Base-by-base conservation (phyloP, 2,329 filamentous ascomycete genomes). In the Truncatella angustata region DNA sequence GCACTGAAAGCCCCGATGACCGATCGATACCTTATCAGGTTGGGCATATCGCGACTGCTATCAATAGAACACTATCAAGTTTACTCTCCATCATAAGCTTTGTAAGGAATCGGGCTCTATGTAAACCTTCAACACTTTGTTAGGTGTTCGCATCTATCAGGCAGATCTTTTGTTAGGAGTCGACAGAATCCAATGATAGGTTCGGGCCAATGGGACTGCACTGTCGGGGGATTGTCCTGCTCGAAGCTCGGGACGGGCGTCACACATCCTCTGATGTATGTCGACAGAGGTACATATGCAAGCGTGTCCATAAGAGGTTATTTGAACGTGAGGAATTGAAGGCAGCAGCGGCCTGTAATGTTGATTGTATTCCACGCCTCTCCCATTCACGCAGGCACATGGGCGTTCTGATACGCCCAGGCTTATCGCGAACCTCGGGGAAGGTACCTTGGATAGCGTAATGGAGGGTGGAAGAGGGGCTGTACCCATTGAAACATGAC, bases 391-490 rank as follows among this genome's bases (percentile, higher is more conserved):
- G 11, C 23, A 50, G 35, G 24, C 37, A 40, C 37, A 40, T 50
- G 35, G 37, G 12, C 21, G 35, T 18, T 40, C 35, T 50, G 47
- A 50, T 50, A 40, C 37, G 47, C 47, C 28, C 9, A 12, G 47
- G 30, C 47, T 50, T 50, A 50, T 50, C 47, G 36, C 36, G 24
- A 11, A 5, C 24, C n/a, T 23, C 14, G 23, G 35, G 37, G n/a
- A 32, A 18, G 37, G 35, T 42, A 35, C 7, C 35, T 23, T 44
- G 21, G 32, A 50, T 50, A 50, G 23, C 45, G 34, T 49, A 28
- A 49, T 49, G 45, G 45, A 49, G 45, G 44, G 45, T 47, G 44
- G 9, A 20, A 34, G 44, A 34, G 44, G 24, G 30, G 23, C n/a
- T n/a, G 16, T 28, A 23, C 20, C 42, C 14, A 36, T 24, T 34